Base-by-base conservation (phyloP, 345 rosid genomes). In the Arabidopsis suecica region DNA sequence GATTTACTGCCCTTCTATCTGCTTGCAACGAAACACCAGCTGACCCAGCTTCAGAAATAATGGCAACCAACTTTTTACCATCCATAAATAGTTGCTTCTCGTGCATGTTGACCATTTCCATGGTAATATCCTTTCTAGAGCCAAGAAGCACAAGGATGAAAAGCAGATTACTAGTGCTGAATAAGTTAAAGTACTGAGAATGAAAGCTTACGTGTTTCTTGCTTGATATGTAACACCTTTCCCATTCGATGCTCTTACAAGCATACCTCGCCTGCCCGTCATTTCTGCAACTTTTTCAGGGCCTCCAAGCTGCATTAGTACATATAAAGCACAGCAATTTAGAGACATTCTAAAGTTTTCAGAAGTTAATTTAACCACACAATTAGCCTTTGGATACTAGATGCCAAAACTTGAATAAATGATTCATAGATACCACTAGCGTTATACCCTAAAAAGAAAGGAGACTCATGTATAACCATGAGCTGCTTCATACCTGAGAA, bases 51-150 rank as follows among this genome's bases (percentile, higher is more conserved):
- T 95, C 99, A 32, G 99, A 95, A 77, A 95, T 95, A 72, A 95
- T 84, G 48, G 99, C 99, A 78, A 88, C 96, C 9, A 82, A 84
- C 73, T 92, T 95, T 85, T 92, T 91, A 65, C 99, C 93, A 75
- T 91, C 97, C 99, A 95, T 95, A 83, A 95, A 95, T 73, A 86
- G 90, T 85, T 95, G 93, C 81, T 95, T 95, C 81, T 92, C 99
- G 42, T 90, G 90, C 99, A 95, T 95, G 84, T 95, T 95, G 73
- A 95, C 99, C 99, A 95, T 95, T 83, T 95, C 99, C 99, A 95
- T 88, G 33, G 90, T 82, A 25, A 95, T 84, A 61, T 95, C 99
- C 87, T 95, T 95, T 73, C 99, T 95, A 74, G 66, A 87, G 73
- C 60, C 70, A 47, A 81, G 45, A 49, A 58, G 33, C 55, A 70